Percentiles rank a stretch among this genome's conserved stretches.
phyloP scores from a whole-genome alignment of 208 protist species.

The Ichthyophonus hoferi region DNA sequence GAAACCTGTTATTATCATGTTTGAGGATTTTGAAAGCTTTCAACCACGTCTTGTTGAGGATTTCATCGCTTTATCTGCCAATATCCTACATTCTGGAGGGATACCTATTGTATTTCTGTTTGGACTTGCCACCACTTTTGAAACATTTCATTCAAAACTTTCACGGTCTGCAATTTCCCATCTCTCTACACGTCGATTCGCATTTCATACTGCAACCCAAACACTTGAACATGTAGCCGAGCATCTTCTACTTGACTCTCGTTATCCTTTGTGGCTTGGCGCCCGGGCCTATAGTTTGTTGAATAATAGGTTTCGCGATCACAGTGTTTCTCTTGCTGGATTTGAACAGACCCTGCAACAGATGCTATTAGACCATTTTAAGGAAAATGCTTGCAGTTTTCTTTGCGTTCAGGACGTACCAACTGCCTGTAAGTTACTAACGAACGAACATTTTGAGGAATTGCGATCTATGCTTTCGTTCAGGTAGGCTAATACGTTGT shows the following conservation, averaged over 20 bases:
- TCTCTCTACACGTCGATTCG: background rate
- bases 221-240: background rate
- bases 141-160: background rate
- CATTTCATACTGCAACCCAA: background rate
- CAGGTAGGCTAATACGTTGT: too few species aligned
- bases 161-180: background rate
- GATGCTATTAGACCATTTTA: background rate
- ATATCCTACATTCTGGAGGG: background rate
- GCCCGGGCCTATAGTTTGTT: background rate
- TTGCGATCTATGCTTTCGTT: background rate
- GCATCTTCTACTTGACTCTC: background rate
- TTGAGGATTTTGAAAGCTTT: constrained; percentile 11
- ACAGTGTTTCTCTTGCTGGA: background rate
- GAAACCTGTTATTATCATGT: background rate
- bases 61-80: background rate
- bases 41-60: background rate
- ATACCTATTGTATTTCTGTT: constrained; percentile 2
- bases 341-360: background rate
- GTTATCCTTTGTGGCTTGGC: background rate
- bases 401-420: background rate
- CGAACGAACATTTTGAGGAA: background rate
- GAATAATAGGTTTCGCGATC: background rate
- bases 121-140: background rate
- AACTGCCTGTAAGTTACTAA: background rate
- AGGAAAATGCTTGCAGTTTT: background rate